Evolutionary conservation across 129 eudicot species (phyloP).

Genomic region (Saposhnikovia divaricata): DNA sequence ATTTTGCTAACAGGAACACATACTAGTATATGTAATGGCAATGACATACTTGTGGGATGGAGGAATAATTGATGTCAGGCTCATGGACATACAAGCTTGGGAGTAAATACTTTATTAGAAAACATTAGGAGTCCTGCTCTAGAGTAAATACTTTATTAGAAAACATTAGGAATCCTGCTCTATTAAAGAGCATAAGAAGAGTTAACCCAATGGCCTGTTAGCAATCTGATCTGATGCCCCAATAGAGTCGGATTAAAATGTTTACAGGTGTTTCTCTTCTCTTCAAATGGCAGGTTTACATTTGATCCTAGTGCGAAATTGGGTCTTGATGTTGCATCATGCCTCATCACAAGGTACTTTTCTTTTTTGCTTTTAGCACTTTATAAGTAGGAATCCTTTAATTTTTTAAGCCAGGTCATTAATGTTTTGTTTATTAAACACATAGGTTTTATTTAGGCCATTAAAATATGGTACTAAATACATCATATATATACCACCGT

Average conservation of each 20-base stretch:
- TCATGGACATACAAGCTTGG: background rate
- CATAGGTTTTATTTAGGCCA: background rate
- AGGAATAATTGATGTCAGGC: background rate
- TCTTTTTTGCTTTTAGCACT: background rate
- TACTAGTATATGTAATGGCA: too few relatives aligned
- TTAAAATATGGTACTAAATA: background rate
- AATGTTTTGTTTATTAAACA: background rate
- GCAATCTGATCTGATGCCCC: background rate
- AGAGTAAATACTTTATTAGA: too few relatives aligned
- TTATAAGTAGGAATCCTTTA: background rate
- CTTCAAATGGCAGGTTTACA: conserved; percentile 56
- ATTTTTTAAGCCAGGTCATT: background rate
- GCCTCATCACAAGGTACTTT: conserved; percentile 79
- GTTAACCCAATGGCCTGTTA: background rate
- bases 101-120: too few relatives aligned
- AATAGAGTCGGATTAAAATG: background rate
- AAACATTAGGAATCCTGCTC: background rate
- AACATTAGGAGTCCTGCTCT: background rate
- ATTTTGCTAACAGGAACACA: too few relatives aligned
- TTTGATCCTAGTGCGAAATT: conserved; percentile 77
- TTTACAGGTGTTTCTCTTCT: conserved; percentile 11
- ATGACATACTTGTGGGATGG: too few relatives aligned
- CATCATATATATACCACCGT: background rate
- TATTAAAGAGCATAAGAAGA: background rate
- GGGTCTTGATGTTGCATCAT: conserved; percentile 95